Evolutionary conservation across 2,329 filamentous ascomycete genomes (phyloP).

Genomic region (Clonostachys rhizophaga): DNA sequence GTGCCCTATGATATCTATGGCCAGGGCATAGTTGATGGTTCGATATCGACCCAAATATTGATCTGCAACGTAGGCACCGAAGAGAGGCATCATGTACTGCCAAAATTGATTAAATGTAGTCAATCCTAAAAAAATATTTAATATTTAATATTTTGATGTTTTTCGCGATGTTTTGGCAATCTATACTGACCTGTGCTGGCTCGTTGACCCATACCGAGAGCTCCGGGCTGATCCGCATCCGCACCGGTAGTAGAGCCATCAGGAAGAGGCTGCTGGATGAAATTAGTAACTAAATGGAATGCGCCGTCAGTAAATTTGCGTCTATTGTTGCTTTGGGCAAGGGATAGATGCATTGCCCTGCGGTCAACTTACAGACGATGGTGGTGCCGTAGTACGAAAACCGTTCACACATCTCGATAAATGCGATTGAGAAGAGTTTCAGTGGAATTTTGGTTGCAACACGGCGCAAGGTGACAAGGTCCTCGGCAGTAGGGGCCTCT

Average conservation of each 20-base stretch:
- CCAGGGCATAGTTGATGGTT: constrained; percentile 61
- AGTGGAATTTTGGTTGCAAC: constrained; percentile 54
- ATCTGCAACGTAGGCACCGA: constrained; percentile 43
- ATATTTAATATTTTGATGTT: not conserved
- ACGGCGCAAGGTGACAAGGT: constrained; percentile 45
- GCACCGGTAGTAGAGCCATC: constrained; percentile 49
- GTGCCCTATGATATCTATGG: constrained; percentile 60
- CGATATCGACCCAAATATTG: constrained; percentile 65
- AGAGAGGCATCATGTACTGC: constrained; percentile 54
- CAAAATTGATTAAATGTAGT: constrained; percentile 38
- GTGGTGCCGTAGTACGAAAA: constrained; percentile 70
- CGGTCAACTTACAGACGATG: constrained; percentile 51
- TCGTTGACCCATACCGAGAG: constrained; percentile 52
- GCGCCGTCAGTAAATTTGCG: no score
- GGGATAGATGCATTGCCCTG: not conserved
- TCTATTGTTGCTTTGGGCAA: not conserved
- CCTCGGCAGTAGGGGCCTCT: constrained; percentile 17
- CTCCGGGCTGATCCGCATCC: constrained; percentile 38
- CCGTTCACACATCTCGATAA: constrained; percentile 67
- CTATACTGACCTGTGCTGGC: constrained; percentile 31
- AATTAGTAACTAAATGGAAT: constrained; percentile 44
- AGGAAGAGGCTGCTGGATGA: constrained; percentile 55
- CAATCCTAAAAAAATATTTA: no score
- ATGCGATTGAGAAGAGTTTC: constrained; percentile 57
- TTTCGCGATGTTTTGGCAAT: not conserved